Evolutionary conservation across 1,139 yeast genomes (phyloP).

Genomic region (Diutina ranongensis): DNA sequence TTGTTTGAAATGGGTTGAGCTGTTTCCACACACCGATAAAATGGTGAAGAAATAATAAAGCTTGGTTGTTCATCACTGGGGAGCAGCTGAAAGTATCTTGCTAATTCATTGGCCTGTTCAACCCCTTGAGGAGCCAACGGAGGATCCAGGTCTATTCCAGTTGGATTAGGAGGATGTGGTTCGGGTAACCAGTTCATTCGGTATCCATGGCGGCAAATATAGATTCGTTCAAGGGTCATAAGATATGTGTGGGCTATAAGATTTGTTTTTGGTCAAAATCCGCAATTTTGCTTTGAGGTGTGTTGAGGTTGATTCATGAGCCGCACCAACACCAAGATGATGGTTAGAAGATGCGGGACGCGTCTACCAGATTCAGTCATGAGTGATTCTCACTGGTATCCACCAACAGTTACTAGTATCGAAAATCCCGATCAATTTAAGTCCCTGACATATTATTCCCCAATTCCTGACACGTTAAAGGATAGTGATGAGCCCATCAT

Average conservation of each 20-base stretch:
- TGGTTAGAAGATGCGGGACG: no score
- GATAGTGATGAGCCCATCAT: slow-evolving; percentile 24
- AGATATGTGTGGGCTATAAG: not conserved
- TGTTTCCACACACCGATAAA: slow-evolving; percentile 83
- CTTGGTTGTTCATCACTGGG: slow-evolving; percentile 41
- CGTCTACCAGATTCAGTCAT: no score
- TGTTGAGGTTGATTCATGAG: not conserved
- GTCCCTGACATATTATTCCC: not conserved
- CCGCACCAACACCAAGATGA: no score
- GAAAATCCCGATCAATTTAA: slow-evolving; percentile 12
- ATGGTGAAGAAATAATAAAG: slow-evolving; percentile 67
- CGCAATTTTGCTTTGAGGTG: no score
- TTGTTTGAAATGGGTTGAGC: slow-evolving; percentile 52
- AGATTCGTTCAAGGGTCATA: slow-evolving; percentile 36
- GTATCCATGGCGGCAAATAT: slow-evolving; percentile 62
- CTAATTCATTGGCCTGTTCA: slow-evolving; percentile 69
- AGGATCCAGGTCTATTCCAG: slow-evolving; percentile 77
- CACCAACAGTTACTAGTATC: slow-evolving; percentile 21
- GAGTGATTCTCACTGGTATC: slow-evolving; percentile 18
- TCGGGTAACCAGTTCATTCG: slow-evolving; percentile 74
- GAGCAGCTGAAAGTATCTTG: slow-evolving; percentile 31
- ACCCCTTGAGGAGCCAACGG: slow-evolving; percentile 71
- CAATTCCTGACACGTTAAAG: slow-evolving; percentile 19
- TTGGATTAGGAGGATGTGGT: slow-evolving; percentile 66
- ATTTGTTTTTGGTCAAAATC: no score